Conservation (phyloP, 257 asterid genomes). For the Petunia secreta region DNA sequence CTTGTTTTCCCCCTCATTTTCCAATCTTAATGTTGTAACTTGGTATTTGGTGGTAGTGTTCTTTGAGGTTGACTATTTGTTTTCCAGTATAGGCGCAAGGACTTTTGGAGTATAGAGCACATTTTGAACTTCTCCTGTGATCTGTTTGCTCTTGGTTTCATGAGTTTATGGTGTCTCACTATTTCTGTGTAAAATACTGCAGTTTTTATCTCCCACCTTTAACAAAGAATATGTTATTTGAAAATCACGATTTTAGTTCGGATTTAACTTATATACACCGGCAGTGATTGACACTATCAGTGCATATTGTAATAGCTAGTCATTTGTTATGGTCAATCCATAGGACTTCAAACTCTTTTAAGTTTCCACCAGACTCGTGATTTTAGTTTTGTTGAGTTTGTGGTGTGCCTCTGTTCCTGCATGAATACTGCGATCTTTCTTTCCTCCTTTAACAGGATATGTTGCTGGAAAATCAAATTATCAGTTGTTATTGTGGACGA, state of each 20-base stretch:
- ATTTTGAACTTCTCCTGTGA: background rate
- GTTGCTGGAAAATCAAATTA: background rate
- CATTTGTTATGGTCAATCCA: no score
- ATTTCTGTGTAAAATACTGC: conserved; percentile 19
- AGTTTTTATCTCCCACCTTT: background rate
- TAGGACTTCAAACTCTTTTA: no score
- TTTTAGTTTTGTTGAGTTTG: background rate
- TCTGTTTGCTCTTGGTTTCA: conserved; percentile 11
- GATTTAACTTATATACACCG: no score
- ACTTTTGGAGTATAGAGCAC: background rate
- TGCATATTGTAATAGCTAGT: no score
- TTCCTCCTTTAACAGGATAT: background rate
- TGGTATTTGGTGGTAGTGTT: conserved; percentile 8
- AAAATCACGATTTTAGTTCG: background rate
- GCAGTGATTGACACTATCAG: no score
- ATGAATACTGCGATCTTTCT: background rate
- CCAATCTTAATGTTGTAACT: conserved; percentile 22
- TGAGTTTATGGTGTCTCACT: conserved; percentile 9
- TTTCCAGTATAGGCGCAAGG: background rate
- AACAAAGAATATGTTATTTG: conserved; percentile 10
- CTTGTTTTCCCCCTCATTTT: conserved; percentile 13
- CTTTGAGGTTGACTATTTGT: background rate
- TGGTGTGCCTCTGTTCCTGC: background rate
- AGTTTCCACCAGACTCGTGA: background rate
- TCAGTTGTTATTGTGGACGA: background rate